Base-by-base conservation (phyloP, 495 filamentous ascomycete species). In the Aspergillus baeticus region DNA sequence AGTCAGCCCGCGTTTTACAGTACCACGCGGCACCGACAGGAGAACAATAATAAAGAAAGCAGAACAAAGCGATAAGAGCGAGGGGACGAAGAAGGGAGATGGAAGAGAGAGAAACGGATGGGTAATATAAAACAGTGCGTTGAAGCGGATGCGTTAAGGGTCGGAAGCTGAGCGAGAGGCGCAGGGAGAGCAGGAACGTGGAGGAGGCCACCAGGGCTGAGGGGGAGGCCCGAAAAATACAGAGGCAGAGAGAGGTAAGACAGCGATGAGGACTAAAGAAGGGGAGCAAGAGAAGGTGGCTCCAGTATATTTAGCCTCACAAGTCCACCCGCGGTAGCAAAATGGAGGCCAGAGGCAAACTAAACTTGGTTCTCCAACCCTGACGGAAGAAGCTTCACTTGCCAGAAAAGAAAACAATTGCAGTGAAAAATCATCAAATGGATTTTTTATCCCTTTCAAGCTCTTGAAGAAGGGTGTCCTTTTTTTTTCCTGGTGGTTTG, bases 181-280 rank as follows among this genome's bases (percentile, higher is more conserved):
- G 59, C 45, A 49, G 58, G 53, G 39, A 64, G 43, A 54, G 63
- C 59, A 51, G 63, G 69, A 59, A 67, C 59, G 57, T 69, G 68
- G 51, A 69, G 54, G 42, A 67, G 67, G 61, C 70, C 70, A 31
- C 69, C 71, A 72, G 70, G 68, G 67, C 69, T 63, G 51, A 68
- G 18, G 34, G 58, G 55, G 58, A 55, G 60, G 23, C 58, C 67
- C 64, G 17, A 51, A 39, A 53, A 48, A 38, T 44, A 45, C 34
- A 57, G 23, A 47, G 29, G 51, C 39, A 51, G 45, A 18, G 11
- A n/a, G n/a, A n/a, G 52, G 42, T 60, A 47, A 54, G 39, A 52
- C 49, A 48, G 45, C 31, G 33, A 42, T 17, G 23, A 49, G 34
- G 7, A 5, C 29, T 38, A 48, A 29, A 23, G 33, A 14, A 34